Percentiles rank a stretch among this genome's conserved stretches.
phyloP scores from a whole-genome alignment of 805 yeast species.

The Monosporozyma unispora region DNA sequence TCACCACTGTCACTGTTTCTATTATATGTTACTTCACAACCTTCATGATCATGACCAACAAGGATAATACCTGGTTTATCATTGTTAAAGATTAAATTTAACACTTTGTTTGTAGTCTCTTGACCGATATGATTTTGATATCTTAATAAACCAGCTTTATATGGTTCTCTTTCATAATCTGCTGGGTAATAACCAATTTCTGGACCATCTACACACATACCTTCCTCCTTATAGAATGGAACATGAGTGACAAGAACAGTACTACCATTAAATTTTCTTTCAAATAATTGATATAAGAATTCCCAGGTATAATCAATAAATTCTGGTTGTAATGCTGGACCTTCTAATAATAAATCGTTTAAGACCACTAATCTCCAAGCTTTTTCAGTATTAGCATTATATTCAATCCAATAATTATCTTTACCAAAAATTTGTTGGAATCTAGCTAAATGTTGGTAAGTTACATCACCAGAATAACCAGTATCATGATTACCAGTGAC shows the following conservation, averaged over 20 bases:
- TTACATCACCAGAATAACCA: constrained; percentile 92
- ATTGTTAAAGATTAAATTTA: constrained; percentile 63
- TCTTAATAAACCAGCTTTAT: constrained; percentile 60
- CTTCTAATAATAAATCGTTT: constrained; percentile 77
- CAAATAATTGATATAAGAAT: constrained; percentile 54
- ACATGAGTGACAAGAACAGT: constrained; percentile 82
- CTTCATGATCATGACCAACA: constrained; percentile 96
- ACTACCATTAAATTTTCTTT: constrained; percentile 57
- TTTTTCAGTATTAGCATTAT: constrained; percentile 49
- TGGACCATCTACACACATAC: constrained; percentile 85
- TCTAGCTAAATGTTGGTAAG: constrained; percentile 81
- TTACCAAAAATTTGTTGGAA: constrained; percentile 69
- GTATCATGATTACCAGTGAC: constrained; percentile 93
- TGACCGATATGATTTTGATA: constrained; percentile 78
- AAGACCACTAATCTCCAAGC: constrained; percentile 89
- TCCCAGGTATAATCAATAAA: constrained; percentile 61
- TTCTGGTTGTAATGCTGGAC: constrained; percentile 75
- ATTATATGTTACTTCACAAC: constrained; percentile 69
- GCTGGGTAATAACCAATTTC: constrained; percentile 49
- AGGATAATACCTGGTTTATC: constrained; percentile 67
- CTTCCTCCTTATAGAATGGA: constrained; percentile 75
- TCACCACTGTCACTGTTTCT: constrained; percentile 32
- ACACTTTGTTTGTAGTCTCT: constrained; percentile 56
- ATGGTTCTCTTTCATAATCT: constrained; percentile 49
- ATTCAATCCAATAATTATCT: constrained; percentile 74